Conservation (phyloP, 2,329 filamentous ascomycete genomes). For the Leptoxyphium fumago region DNA sequence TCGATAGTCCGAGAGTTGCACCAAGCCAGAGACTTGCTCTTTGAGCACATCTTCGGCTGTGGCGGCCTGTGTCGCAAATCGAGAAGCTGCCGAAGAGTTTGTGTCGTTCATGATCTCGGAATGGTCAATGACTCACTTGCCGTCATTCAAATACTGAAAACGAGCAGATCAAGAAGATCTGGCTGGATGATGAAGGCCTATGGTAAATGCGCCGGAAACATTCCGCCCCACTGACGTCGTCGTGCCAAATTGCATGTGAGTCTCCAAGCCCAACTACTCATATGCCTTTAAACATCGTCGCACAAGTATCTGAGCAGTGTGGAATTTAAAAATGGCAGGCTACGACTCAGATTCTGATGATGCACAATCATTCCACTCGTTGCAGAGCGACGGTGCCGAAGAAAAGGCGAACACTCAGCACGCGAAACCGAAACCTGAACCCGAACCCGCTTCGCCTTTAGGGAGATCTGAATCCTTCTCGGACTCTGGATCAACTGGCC, state of each 20-base stretch:
- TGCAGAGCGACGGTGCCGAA: slow-evolving; percentile 9
- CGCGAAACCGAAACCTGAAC: slow-evolving; percentile 1
- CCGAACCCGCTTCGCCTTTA: slow-evolving; percentile 1
- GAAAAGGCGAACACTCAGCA: not conserved
- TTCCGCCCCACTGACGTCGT: not conserved
- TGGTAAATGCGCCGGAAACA: not conserved
- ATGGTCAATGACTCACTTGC: not conserved
- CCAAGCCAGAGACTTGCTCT: slow-evolving; percentile 77
- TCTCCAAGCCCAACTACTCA: not conserved
- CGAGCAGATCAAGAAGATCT: not conserved
- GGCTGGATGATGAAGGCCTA: slow-evolving; percentile 12
- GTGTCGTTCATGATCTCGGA: slow-evolving; percentile 8
- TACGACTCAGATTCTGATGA: slow-evolving; percentile 15
- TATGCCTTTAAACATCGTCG: not conserved
- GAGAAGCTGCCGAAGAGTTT: slow-evolving; percentile 10
- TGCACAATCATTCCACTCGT: slow-evolving; percentile 16
- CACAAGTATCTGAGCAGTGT: not conserved
- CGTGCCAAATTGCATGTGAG: not conserved
- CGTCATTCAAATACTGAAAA: not conserved
- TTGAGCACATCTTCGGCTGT: slow-evolving; percentile 72
- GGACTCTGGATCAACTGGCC: not conserved
- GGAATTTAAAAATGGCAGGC: slow-evolving; percentile 3
- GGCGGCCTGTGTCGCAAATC: slow-evolving; percentile 62
- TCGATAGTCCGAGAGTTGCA: slow-evolving; percentile 83
- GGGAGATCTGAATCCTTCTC: not conserved